Evolutionary conservation across 129 eudicot genomes (phyloP).

Genomic region (Flaveria linearis): DNA sequence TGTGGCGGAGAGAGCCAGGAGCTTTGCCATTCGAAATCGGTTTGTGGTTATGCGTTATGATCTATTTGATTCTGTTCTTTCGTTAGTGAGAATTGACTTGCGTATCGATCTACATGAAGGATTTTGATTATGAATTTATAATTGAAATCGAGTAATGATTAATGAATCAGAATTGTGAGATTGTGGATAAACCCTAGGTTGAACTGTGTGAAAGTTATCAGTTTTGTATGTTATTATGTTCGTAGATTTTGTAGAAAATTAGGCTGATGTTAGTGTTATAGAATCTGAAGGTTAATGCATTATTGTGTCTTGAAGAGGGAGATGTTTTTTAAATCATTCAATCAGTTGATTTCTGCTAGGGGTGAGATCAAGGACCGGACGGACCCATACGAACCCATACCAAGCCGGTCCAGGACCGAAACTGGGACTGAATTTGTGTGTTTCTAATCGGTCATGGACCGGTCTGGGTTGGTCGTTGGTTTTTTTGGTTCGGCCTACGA

Average conservation of each 20-base stretch:
- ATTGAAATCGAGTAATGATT: conserved; percentile 1
- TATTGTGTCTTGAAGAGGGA: background rate
- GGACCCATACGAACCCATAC: too few species aligned
- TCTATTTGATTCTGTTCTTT: background rate
- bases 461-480: too few species aligned
- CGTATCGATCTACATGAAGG: background rate
- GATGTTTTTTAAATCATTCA: background rate
- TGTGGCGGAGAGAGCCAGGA: conserved; percentile 66
- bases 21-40: conserved; percentile 66
- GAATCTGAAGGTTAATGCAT: background rate
- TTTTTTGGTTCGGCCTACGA: too few species aligned
- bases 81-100: background rate
- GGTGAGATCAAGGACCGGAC: too few species aligned
- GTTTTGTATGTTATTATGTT: background rate
- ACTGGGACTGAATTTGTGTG: too few species aligned
- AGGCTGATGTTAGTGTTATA: background rate
- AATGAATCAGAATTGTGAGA: background rate
- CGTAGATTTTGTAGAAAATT: background rate
- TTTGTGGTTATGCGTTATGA: conserved; percentile 17
- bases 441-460: too few species aligned
- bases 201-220: background rate
- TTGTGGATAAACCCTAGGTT: background rate
- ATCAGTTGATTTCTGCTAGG: background rate
- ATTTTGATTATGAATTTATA: background rate
- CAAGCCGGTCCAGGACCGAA: too few species aligned